Evolutionary conservation across 2,329 filamentous ascomycete genomes (phyloP).

Genomic region (Claviceps pazoutovae): DNA sequence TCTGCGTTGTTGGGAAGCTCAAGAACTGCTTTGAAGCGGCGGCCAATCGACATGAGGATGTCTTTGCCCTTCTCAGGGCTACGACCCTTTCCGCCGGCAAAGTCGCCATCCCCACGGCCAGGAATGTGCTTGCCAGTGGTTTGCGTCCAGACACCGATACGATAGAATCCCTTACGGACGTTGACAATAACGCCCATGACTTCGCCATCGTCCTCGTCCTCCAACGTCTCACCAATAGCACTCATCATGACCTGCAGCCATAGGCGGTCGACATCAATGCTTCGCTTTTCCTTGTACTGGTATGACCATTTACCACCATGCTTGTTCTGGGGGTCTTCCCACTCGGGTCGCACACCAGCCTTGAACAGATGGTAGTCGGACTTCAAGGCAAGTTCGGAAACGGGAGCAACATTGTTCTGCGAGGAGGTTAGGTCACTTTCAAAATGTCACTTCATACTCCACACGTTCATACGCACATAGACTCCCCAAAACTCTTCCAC

Average conservation of each 20-base stretch:
- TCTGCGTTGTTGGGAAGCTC: constrained; percentile 61
- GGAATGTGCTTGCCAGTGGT: constrained; percentile 78
- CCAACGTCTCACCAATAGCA: constrained; percentile 93
- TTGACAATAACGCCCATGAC: constrained; percentile 99
- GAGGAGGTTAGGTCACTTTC: constrained; percentile 6
- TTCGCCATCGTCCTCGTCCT: constrained; percentile 87
- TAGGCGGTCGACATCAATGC: constrained; percentile 80
- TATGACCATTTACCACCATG: constrained; percentile 99
- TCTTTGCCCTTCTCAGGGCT: constrained; percentile 72
- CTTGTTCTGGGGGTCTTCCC: constrained; percentile 98
- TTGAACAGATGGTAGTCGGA: constrained; percentile 99
- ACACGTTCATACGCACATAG: constrained; percentile 54
- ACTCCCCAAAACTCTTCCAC: constrained; percentile 99
- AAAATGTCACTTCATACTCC: constrained; percentile 1
- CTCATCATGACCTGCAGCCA: constrained; percentile 97
- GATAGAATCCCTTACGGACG: constrained; percentile 95
- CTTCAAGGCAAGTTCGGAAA: constrained; percentile 90
- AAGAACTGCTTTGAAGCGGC: constrained; percentile 83
- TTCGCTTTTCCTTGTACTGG: constrained; percentile 91
- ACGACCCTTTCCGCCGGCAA: constrained; percentile 64
- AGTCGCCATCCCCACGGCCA: constrained; percentile 57
- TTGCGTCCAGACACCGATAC: constrained; percentile 93
- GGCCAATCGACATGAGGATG: constrained; percentile 70
- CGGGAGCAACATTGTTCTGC: constrained; percentile 96
- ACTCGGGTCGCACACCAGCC: constrained; percentile 88